Evolutionary conservation across 202 grass and related monocot species (phyloP).

Genomic region (Hordeum pubiflorum): DNA sequence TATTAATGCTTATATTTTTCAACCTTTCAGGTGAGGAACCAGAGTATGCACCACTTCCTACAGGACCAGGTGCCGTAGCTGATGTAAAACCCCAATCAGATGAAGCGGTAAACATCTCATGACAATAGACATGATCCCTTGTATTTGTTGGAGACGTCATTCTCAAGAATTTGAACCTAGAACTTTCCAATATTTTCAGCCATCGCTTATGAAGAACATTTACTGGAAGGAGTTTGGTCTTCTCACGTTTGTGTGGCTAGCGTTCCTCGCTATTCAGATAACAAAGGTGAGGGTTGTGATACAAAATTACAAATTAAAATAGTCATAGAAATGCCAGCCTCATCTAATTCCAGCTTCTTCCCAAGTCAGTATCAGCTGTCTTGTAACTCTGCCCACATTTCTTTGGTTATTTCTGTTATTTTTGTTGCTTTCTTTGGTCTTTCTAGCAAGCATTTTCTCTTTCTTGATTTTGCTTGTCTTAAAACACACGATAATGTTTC

Average conservation of each 20-base stretch:
- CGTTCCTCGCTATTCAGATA: conserved; percentile 75
- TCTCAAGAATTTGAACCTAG: not conserved
- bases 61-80: conserved; percentile 39
- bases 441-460: not conserved
- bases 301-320: conserved; percentile 10
- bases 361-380: not conserved
- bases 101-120: conserved; percentile 37
- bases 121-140: not conserved
- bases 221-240: conserved; percentile 81
- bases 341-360: conserved; percentile 11
- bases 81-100: conserved; percentile 29
- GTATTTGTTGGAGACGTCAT: not conserved
- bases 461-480: not conserved
- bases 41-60: conserved; percentile 61
- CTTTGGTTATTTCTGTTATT: not conserved
- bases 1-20: conserved; percentile 11
- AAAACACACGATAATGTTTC: not conserved
- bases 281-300: conserved; percentile 46
- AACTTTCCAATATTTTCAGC: conserved; percentile 43
- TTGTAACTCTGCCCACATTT: not conserved
- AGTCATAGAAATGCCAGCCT: not conserved
- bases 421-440: not conserved
- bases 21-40: conserved; percentile 38
- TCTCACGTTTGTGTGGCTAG: conserved; percentile 66
- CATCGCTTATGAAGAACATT: conserved; percentile 57